Percentiles rank a stretch among this genome's conserved stretches.
phyloP scores from a whole-genome alignment of 805 yeast genomes.

The Wickerhamomyces pijperi region DNA sequence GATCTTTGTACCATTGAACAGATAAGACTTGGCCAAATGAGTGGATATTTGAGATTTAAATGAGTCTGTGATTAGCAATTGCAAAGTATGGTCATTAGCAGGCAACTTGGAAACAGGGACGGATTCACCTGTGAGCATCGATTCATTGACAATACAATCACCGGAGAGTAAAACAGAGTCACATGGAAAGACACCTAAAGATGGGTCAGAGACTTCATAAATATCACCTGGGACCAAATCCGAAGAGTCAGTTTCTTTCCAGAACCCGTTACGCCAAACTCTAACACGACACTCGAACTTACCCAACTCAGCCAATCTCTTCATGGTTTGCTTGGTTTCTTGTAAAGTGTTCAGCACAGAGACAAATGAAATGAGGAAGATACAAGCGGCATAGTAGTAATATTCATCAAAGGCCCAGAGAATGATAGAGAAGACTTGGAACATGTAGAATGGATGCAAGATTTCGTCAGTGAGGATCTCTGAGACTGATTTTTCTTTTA shows the following conservation, averaged over 20 bases:
- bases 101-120: slow-evolving; percentile 85
- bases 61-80: slow-evolving; percentile 45
- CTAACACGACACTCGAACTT: slow-evolving; percentile 69
- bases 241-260: slow-evolving; percentile 69
- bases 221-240: slow-evolving; percentile 95
- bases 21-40: slow-evolving; percentile 58
- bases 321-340: slow-evolving; percentile 75
- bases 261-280: slow-evolving; percentile 85
- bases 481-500: slow-evolving; percentile 57
- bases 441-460: slow-evolving; percentile 89
- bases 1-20: slow-evolving; percentile 84
- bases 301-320: slow-evolving; percentile 64
- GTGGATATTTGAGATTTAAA: slow-evolving; percentile 45
- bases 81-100: slow-evolving; percentile 51
- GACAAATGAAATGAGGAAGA: slow-evolving; percentile 71
- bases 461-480: slow-evolving; percentile 77
- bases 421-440: slow-evolving; percentile 85
- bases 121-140: slow-evolving; percentile 97
- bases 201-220: slow-evolving; percentile 84
- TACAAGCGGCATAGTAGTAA: slow-evolving; percentile 88
- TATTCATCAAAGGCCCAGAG: slow-evolving; percentile 91
- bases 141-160: slow-evolving; percentile 93
- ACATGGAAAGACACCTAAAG: slow-evolving; percentile 66
- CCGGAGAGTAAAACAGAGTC: slow-evolving; percentile 84
- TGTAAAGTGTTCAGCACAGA: slow-evolving; percentile 71